Evolutionary conservation across 441 rosid genomes (phyloP), one percentile per base, ranked within the genome.

Genomic region (Corymbia calophylla): DNA sequence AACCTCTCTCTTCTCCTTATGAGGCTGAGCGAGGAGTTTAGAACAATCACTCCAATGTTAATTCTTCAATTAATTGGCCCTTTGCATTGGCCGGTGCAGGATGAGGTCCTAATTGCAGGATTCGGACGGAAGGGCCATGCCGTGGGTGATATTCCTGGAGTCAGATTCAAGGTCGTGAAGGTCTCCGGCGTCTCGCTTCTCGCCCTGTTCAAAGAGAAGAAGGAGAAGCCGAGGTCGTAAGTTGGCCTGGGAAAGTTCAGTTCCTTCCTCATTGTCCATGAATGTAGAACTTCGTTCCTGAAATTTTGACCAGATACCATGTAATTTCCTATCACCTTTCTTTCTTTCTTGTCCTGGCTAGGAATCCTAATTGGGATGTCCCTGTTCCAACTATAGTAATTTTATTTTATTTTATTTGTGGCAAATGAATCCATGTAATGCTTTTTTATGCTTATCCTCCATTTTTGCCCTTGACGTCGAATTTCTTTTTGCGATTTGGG

Each of bases 131-230:
- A 51, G 27, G 87, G 87, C 39, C 87, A 51, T 9, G 60, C 87
- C 39, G 86, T 70, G 86, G 90, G 90, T 54, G 86, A 89, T 68
- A 89, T 89, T 89, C 90, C 88, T 0, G 81, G 90, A 70, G 88
- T 89, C 35, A 23, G 88, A 49, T 73, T 89, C 88, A 73, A 87
- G 90, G 90, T 89, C 47, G 90, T 89, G 88, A 89, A 89, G 84
- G 90, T 89, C 32, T 89, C 87, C 16, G 86, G 90, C 25, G 87
- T 89, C 25, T 89, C 87, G 19, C 87, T 89, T 12, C 58, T 73
- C 15, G 90, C 90, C 32, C 77, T 86, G 16, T 89, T 89, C 86
- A 2, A 85, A 51, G 87, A 16, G 73, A 66, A 66, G 31, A 85
- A 85, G 87, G 87, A 85, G 60, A 85, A 89, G 73, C 88, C 90